Base-by-base conservation (phyloP, 495 filamentous ascomycete species). In the Penicillium steckii region DNA sequence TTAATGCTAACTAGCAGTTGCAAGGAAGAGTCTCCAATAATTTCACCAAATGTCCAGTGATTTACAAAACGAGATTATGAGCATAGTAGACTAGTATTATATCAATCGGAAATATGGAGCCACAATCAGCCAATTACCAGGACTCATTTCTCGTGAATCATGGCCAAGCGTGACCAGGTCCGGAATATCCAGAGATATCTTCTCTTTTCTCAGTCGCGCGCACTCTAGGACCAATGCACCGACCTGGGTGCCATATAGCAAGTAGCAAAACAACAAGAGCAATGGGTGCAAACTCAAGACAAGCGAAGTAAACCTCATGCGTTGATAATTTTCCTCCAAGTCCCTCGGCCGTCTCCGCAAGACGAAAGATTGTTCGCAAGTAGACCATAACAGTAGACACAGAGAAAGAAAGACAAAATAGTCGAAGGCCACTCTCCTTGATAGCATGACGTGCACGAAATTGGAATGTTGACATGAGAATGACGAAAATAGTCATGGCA, bases 261-360 rank as follows among this genome's bases (percentile, higher is more conserved):
- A 80, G 58, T 25, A 79, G 21, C 43, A 62, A 64, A 1, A 74
- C 67, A 2, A 76, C 76, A 52, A 79, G 30, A 19, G 76, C 74
- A 26, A 82, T 68, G 10, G 79, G 79, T 44, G 69, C 67, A 59
- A 80, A 82, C 61, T 82, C 78, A 50, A 81, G 59, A 30, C 64
- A 69, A 17, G 75, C 79, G 64, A 82, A 81, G 48, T 66, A 80
- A 2, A 70, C 68, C 59, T 81, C 79, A 55, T 75, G 67, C 0
- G 68, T 68, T 27, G 62, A 67, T 44, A 81, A 54, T 24, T 69
- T 62, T n/a, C 72, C 67, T 33, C 60, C 59, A 0, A 83, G 56
- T 0, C 81, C 79, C 58, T 82, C 58, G 0, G 75, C 70, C 2
- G 78, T 81, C 66, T 83, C 80, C 6, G 77, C 78, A 35, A 84